Evolutionary conservation across 768 basidiomycete species (phyloP).

Genomic region (Leccinum truebloodii): DNA sequence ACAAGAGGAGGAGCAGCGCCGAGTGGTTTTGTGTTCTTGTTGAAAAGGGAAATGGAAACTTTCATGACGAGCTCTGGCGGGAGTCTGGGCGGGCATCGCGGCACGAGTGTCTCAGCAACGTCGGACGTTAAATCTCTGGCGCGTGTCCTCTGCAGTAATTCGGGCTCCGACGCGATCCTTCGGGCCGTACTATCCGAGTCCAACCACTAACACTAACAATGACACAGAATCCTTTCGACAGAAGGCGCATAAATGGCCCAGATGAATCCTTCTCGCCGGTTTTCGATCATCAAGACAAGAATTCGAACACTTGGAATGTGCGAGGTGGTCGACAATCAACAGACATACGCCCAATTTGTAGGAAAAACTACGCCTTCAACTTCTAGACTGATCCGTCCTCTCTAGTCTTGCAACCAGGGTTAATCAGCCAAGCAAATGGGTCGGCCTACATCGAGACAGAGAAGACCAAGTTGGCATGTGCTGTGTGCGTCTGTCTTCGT

Average conservation of each 20-base stretch:
- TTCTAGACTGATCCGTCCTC: conserved; percentile 10
- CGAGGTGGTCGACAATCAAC: conserved; percentile 53
- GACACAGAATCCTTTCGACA: conserved; percentile 68
- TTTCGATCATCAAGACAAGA: conserved; percentile 41
- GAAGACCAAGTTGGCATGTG: conserved; percentile 90
- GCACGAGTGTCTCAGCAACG: neutral
- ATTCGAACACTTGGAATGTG: conserved; percentile 21
- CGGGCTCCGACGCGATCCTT: neutral
- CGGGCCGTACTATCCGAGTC: neutral
- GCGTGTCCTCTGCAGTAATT: neutral
- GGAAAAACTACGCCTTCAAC: conserved; percentile 24
- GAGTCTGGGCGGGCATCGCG: neutral
- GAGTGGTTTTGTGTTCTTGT: conserved; percentile 56
- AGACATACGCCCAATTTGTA: conserved; percentile 89
- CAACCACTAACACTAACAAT: conserved; percentile 25
- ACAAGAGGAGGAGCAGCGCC: conserved; percentile 52
- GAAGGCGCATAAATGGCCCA: conserved; percentile 88
- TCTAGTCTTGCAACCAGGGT: conserved; percentile 83
- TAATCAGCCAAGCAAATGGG: conserved; percentile 93
- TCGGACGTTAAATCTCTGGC: neutral
- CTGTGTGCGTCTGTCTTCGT: conserved; percentile 62
- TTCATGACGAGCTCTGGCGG: conserved; percentile 54
- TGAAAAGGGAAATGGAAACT: conserved; percentile 80
- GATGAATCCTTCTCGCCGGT: conserved; percentile 75
- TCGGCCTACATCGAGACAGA: conserved; percentile 96